Base-by-base conservation (phyloP, 139 green algal genomes). In the Tetradesmus obliquus region DNA sequence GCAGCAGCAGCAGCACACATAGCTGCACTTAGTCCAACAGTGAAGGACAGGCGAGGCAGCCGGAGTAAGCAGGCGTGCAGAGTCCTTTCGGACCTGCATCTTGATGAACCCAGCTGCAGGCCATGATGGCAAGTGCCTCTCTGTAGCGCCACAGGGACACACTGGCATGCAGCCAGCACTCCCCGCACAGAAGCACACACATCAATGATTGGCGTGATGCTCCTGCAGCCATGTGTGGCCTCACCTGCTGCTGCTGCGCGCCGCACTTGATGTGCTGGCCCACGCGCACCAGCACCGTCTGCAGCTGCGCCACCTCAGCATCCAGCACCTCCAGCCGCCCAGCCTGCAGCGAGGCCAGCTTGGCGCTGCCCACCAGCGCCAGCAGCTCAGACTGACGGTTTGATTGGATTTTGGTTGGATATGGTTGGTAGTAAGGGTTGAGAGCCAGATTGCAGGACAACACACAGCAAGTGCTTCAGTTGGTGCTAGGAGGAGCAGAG, bases 201-300 rank as follows among this genome's bases (percentile, higher is more conserved):
- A 45, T 45, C 32, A 45, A 45, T 45, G 0, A 45, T 45, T 45
- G 32, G 32, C 32, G 0, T 45, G 32, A 45, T 45, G 32, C 32
- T 45, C 32, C 32, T 45, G 32, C 32, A 45, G 32, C 32, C 32
- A 45, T 45, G 32, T 0, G 32, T 71, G 22, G n/a, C 17, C 83
- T n/a, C 83, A 89, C 84, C 84, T 89, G 84, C 32, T 89, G 84
- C 62, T 89, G 84, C n/a, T 89, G 84, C 81, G 84, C 62, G 5
- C 84, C 84, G 54, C 22, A 15, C 19, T 81, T 58, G 15, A 89
- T 89, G 84, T 58, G 69, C 12, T 66, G 55, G 3, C 84, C 84
- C 32, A 89, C 84, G 58, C 22, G 58, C 62, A 81, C 84, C 32
- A 89, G 84, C 62, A 89, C 17, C 84, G 9, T 24, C 60, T 89